Percentiles rank a stretch among this genome's conserved stretches.
Evolutionary conservation across 306 rosid species (phyloP).

Genomic region (Citrullus mucosospermus): DNA sequence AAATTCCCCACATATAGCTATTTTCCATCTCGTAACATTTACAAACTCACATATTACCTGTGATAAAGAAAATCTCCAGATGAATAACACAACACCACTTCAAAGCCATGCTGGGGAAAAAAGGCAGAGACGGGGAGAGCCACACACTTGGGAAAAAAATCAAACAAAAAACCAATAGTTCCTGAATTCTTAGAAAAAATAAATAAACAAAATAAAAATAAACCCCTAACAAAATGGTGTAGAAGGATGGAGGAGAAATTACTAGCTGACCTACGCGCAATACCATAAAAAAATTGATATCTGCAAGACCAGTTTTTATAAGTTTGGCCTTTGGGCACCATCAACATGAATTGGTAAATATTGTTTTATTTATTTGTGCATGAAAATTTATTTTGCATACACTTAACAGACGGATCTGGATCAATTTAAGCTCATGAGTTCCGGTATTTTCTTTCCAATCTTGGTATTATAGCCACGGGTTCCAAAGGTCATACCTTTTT

Average conservation of each 20-base stretch:
- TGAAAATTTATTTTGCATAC: background rate
- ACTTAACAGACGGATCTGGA: background rate
- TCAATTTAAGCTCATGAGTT: background rate
- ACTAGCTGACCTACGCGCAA: background rate
- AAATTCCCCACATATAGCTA: conserved; percentile 95
- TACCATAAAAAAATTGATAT: background rate
- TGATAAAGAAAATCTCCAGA: conserved; percentile 15
- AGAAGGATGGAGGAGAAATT: background rate
- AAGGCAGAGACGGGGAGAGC: background rate
- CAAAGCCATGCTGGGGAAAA: background rate
- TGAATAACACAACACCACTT: background rate
- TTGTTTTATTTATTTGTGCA: background rate
- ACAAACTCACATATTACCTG: conserved; percentile 76
- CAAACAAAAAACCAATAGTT: background rate
- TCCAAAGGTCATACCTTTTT: background rate
- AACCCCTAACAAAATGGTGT: too few species aligned
- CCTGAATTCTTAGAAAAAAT: background rate
- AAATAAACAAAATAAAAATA: too few species aligned
- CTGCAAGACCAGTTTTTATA: background rate
- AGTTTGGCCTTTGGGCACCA: background rate
- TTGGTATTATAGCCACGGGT: background rate
- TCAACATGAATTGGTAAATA: background rate
- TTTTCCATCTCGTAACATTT: conserved; percentile 79
- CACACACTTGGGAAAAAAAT: background rate
- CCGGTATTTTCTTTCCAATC: background rate